Evolutionary conservation across 768 basidiomycete genomes (phyloP), one percentile per base, ranked within the genome.

Genomic region (Lyophyllum decastes): DNA sequence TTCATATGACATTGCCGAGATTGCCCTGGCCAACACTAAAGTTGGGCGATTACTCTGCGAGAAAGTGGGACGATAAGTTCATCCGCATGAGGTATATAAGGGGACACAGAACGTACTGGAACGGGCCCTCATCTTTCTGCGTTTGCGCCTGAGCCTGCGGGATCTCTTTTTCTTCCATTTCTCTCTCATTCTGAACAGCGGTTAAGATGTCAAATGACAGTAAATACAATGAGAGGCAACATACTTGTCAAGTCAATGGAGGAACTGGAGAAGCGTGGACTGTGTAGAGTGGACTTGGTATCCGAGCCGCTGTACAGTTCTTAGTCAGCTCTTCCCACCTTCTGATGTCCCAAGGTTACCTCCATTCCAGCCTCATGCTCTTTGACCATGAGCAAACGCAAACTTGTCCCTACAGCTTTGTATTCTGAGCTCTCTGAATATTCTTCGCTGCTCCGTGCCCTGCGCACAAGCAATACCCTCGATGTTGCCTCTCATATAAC

Each of bases 121-220:
- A 77, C 92, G 92, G 62, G 92, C 92, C 74, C 92, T 86, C 92
- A 94, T 94, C 84, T 94, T 94, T 89, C 92, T 88, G 82, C 92
- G 90, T 72, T 94, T 94, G 77, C 92, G 89, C 72, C 92, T 83
- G 80, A 94, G 92, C 72, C 92, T 90, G 74, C 92, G 87, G 63
- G 92, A 92, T 73, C 92, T 85, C 83, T 94, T 94, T 80, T 94
- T 94, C 87, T 93, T 93, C 92, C 92, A 94, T 88, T 94, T 94
- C 77, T 93, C 92, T 90, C 92, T 92, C 92, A 93, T 94, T 63
- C 84, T 89, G 65, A 25, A 22, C 6, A 38, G 21, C 0, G 45
- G 26, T 38, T 25, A 46, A 38, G 49, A 14, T 46, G 9, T 53
- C 49, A 2, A 46, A 49, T 17, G 16, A 41, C 8, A 21, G 7